Base-by-base conservation (phyloP, 2,329 filamentous ascomycete genomes). In the Neonectria magnoliae region DNA sequence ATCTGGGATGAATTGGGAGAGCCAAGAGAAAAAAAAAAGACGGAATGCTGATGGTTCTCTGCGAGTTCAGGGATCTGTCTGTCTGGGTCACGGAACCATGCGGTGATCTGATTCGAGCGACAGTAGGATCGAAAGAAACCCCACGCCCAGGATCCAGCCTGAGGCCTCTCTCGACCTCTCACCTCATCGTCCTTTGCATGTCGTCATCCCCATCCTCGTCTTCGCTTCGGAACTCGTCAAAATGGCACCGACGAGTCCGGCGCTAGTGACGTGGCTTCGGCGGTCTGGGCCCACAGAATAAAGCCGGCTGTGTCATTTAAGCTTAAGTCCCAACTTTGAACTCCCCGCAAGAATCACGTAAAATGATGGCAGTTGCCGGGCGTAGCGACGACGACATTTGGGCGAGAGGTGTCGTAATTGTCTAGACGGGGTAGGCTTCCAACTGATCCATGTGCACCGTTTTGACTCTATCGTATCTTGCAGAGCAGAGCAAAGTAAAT, bases 161-260 rank as follows among this genome's bases (percentile, higher is more conserved):
- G 22, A 25, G 9, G 14, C 48, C 22, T 25, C 22, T 25, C 22
- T 5, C 22, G 4, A 22, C 22, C 22, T 51, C 47, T 69, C 53
- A 31, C 60, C 66, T 66, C 63, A 69, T 69, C 16, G 53, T 6
- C 18, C 16, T 29, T 20, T 38, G 33, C 45, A 69, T 69, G 66
- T 59, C 67, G 57, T 69, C 57, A 69, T 69, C 44, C 31, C 67
- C 57, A 69, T 69, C 44, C 25, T 27, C 47, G 7, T 42, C 36
- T 36, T 36, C 14, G 36, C 38, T 42, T 42, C 59, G 63, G 63
- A 69, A 64, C 53, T 66, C 66, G 62, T 68, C 50, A 41, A 62
- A 59, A 53, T 42, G 44, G 20, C 48, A 29, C 64, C 38, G 65
- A 66, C 48, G 33, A 42, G 14, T 59, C 59, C 53, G 57, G 54